phyloP scores from a whole-genome alignment of 345 rosid species.

The Ricinus communis region DNA sequence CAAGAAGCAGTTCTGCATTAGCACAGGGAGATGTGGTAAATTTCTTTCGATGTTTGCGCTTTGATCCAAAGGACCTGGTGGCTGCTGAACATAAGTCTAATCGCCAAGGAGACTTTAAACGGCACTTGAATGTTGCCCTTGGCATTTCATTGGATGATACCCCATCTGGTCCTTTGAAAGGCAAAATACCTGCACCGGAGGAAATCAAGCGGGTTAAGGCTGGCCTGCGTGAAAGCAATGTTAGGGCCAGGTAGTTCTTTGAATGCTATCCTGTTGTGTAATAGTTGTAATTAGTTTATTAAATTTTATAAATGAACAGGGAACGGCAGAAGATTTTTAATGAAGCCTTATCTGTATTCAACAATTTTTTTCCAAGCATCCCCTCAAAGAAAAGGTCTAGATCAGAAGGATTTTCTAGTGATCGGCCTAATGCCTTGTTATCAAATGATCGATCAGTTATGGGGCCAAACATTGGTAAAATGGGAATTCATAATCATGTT shows the following conservation, averaged over 20 bases:
- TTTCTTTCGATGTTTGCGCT: conserved; percentile 71
- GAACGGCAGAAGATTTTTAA: conserved; percentile 66
- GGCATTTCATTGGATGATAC: conserved; percentile 76
- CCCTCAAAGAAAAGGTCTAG: conserved; percentile 89
- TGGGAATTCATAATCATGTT: conserved; percentile 70
- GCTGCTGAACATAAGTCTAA: conserved; percentile 73
- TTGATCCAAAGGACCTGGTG: conserved; percentile 74
- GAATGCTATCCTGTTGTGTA: conserved; percentile 20
- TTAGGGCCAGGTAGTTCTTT: conserved; percentile 81
- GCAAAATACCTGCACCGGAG: conserved; percentile 68
- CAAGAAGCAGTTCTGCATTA: conserved; percentile 59
- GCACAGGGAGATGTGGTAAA: conserved; percentile 65
- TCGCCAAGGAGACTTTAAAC: conserved; percentile 72
- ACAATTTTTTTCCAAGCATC: conserved; percentile 67
- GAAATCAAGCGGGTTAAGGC: conserved; percentile 70
- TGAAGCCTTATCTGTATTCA: conserved; percentile 80
- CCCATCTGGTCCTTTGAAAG: conserved; percentile 53
- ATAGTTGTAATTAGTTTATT: conserved; percentile 32
- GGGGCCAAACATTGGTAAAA: conserved; percentile 63
- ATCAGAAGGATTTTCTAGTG: conserved; percentile 62
- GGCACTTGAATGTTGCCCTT: conserved; percentile 65
- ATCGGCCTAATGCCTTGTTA: conserved; percentile 46
- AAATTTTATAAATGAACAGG: conserved; percentile 52
- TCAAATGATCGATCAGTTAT: conserved; percentile 59
- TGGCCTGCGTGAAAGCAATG: conserved; percentile 61